These are phyloP conservation scores for Thecaphora frezii DNA, from an alignment of 1,284 basidiomycete genomes.

Conservation along the genomic window DNA sequence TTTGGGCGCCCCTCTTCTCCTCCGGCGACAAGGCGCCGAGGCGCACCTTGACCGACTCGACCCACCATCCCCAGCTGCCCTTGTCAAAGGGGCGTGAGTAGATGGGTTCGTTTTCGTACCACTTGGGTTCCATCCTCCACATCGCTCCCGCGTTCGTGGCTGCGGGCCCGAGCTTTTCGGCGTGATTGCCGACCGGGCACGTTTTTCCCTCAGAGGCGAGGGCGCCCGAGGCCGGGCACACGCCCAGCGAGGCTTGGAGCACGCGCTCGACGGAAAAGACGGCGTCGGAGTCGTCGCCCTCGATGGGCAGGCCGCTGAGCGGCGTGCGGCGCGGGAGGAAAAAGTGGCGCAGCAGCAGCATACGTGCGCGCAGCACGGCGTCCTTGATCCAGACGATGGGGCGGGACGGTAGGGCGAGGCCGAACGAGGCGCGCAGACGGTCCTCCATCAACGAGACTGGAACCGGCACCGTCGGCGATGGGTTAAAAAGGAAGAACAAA, in stretches of 20 bases:
- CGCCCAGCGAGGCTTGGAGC: not conserved
- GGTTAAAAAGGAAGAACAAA: not conserved
- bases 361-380: conserved; percentile 5
- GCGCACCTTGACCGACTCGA: conserved; percentile 14
- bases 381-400: conserved; percentile 17
- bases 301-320: conserved; percentile 17
- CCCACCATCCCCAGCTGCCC: conserved; percentile 9
- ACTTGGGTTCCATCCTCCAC: conserved; percentile 26
- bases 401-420: conserved; percentile 9
- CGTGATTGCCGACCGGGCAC: conserved; percentile 27
- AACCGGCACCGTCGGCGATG: not conserved
- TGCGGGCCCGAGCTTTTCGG: too few relatives aligned
- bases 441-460: conserved; percentile 25
- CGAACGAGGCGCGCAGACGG: conserved; percentile 18
- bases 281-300: conserved; percentile 7
- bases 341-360: conserved; percentile 6
- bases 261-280: conserved; percentile 21
- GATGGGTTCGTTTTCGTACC: conserved; percentile 35
- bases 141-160: conserved; percentile 2
- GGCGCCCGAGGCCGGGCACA: conserved; percentile 4
- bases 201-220: conserved; percentile 19
- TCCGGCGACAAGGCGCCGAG: conserved; percentile 11
- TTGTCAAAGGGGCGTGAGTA: conserved; percentile 16
- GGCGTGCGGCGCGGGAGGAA: conserved; percentile 15
- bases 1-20: conserved; percentile 15